phyloP scores from a whole-genome alignment of 2,329 filamentous ascomycete species.

The Neonectria magnoliae region DNA sequence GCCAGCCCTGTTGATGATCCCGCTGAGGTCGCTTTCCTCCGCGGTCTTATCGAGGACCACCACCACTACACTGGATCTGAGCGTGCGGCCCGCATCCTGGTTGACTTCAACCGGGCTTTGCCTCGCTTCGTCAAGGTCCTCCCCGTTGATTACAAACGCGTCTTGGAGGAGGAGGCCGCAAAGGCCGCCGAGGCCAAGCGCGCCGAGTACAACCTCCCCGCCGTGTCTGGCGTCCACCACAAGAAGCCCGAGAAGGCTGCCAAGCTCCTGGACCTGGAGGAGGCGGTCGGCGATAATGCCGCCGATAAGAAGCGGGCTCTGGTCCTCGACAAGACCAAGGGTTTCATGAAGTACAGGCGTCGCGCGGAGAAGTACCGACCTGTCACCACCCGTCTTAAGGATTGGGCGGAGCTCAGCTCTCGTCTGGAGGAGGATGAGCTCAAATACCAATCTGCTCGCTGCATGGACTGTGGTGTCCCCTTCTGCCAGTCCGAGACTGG shows the following conservation, averaged over 20 bases:
- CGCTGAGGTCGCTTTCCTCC: constrained; percentile 87
- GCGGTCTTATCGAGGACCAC: constrained; percentile 93
- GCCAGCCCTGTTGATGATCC: constrained; percentile 85
- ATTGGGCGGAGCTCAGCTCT: constrained; percentile 91
- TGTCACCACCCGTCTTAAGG: constrained; percentile 83
- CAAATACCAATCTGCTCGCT: constrained; percentile 95
- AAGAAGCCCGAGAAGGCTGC: constrained; percentile 76
- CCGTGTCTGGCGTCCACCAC: constrained; percentile 71
- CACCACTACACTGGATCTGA: constrained; percentile 98
- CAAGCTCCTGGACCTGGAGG: constrained; percentile 85
- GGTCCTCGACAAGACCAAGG: constrained; percentile 95
- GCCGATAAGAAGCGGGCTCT: constrained; percentile 90
- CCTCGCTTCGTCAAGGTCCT: constrained; percentile 93
- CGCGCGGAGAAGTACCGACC: constrained; percentile 93
- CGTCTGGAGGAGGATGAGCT: constrained; percentile 93
- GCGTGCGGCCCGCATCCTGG: constrained; percentile 87
- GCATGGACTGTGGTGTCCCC: constrained; percentile 98
- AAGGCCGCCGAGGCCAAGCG: constrained; percentile 89
- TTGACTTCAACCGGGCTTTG: constrained; percentile 94
- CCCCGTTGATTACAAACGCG: constrained; percentile 95
- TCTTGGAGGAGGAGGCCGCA: constrained; percentile 84
- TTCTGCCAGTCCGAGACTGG: constrained; percentile 98
- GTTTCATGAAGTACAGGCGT: constrained; percentile 97
- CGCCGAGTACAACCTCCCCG: constrained; percentile 81
- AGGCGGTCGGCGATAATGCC: constrained; percentile 84